Evolutionary conservation across 257 asterid genomes (phyloP).

Genomic region (Prunella vulgaris): DNA sequence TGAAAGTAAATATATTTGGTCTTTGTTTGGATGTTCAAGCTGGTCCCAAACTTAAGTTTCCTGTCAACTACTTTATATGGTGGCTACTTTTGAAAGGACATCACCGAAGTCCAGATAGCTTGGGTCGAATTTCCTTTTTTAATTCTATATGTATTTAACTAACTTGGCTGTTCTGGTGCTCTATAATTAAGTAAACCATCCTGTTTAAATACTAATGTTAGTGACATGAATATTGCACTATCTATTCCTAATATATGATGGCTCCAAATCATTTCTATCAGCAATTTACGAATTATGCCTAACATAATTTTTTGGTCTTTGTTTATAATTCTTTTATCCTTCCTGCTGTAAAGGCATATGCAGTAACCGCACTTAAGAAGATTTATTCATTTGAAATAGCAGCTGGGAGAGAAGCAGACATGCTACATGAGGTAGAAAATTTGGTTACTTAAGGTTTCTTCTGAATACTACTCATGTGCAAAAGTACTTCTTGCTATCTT

Average conservation of each 20-base stretch:
- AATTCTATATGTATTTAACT: not conserved
- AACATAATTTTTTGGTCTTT: constrained; percentile 1
- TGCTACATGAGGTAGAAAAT: constrained; percentile 67
- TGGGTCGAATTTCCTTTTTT: not conserved
- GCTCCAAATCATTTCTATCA: not conserved
- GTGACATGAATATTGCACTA: not conserved
- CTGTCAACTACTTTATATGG: not conserved
- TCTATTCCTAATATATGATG: not conserved
- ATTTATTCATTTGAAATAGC: constrained; percentile 72
- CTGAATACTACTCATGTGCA: not conserved
- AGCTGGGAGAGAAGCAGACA: constrained; percentile 70
- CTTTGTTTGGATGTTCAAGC: not conserved
- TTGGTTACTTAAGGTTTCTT: not conserved
- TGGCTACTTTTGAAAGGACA: not conserved
- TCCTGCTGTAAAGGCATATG: constrained; percentile 53
- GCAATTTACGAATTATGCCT: not conserved
- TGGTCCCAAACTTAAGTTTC: not conserved
- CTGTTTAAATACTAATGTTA: not conserved
- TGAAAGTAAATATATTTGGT: not conserved
- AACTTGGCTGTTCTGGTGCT: not conserved
- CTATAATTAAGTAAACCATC: not conserved
- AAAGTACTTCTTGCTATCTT: not conserved
- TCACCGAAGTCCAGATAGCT: not conserved
- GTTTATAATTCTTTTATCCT: constrained; percentile 15
- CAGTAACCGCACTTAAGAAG: constrained; percentile 71